Conservation (phyloP, 202 grass and related monocot genomes). For the Zoysia matrella region DNA sequence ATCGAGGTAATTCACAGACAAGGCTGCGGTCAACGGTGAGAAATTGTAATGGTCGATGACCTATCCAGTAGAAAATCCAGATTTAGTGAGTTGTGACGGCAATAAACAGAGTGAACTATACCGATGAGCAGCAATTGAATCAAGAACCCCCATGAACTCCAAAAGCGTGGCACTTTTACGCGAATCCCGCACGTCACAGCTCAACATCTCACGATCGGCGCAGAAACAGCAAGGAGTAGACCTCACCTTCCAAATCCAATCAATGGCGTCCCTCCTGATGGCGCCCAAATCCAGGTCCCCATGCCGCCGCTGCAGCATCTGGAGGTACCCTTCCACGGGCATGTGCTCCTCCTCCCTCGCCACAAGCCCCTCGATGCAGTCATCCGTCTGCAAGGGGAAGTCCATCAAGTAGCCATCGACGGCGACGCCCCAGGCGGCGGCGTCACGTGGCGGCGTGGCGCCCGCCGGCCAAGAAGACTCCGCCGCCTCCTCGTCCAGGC, state of each 20-base stretch:
- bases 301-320: too few relatives aligned
- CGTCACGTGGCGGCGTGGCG: constrained; percentile 31
- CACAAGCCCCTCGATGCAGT: constrained; percentile 61
- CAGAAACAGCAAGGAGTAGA: constrained; percentile 5
- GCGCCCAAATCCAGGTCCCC: too few relatives aligned
- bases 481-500: too few relatives aligned
- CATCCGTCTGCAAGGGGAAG: constrained; percentile 63
- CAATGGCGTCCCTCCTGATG: constrained; percentile 41
- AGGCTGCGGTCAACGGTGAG: constrained; percentile 75
- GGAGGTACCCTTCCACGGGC: too few relatives aligned
- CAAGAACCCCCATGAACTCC: constrained; percentile 20
- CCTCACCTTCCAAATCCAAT: constrained; percentile 93
- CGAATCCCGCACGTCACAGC: constrained; percentile 45
- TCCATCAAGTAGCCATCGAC: constrained; percentile 51
- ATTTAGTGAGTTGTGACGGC: constrained; percentile 49
- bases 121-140: neutral
- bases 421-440: constrained; percentile 3
- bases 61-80: constrained; percentile 64
- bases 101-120: constrained; percentile 5
- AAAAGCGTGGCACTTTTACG: constrained; percentile 35
- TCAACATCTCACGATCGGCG: constrained; percentile 26
- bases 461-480: too few relatives aligned
- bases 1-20: constrained; percentile 91
- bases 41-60: constrained; percentile 78
- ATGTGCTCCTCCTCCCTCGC: constrained; percentile 41